Evolutionary conservation across 495 filamentous ascomycete genomes (phyloP), one percentile per base, ranked within the genome.

Genomic region (Annulohypoxylon stygium): DNA sequence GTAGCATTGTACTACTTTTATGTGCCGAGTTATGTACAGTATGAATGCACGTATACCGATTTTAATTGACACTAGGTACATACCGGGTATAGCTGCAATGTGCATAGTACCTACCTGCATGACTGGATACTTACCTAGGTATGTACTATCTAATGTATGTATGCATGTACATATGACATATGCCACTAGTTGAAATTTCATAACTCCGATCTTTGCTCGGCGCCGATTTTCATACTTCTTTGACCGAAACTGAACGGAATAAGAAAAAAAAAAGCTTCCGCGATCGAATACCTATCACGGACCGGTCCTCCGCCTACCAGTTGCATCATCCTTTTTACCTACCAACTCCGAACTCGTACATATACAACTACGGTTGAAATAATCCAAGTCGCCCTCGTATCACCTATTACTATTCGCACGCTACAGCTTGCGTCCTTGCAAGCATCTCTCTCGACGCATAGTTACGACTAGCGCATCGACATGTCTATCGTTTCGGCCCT

Each of bases 401-500:
- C 14, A 4, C 12, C 4, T 43, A 4, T n/a, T 43, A 14, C 39
- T n/a, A 14, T 14, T 20, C 26, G 10, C 43, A 2, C 34, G 3
- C 43, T 33, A n/a, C 11, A 10, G 43, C 57, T 18, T 47, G 43
- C 14, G n/a, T 20, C 36, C 12, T 33, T 7, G 6, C 37, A 45
- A 70, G 1, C 18, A 16, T 12, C 10, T 11, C 10, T 11, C 12
- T 36, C 61, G 39, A 23, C 54, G 25, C 0, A 25, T 34, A 16
- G 51, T 39, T 16, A 48, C 41, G 20, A 14, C 18, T 50, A 53
- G 54, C 64, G 61, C 39, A 72, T 65, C 53, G 74, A 62, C 47
- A 86, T 88, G 86, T 86, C 86, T 65, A 65, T 82, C 58, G 73
- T 81, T 41, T 70, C 88, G 36, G 81, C 84, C 37, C 76, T 89